Percentiles rank a stretch among this genome's conserved stretches.
Conservation (phyloP, 768 basidiomycete species). For the Rhizopogon vesiculosus region DNA sequence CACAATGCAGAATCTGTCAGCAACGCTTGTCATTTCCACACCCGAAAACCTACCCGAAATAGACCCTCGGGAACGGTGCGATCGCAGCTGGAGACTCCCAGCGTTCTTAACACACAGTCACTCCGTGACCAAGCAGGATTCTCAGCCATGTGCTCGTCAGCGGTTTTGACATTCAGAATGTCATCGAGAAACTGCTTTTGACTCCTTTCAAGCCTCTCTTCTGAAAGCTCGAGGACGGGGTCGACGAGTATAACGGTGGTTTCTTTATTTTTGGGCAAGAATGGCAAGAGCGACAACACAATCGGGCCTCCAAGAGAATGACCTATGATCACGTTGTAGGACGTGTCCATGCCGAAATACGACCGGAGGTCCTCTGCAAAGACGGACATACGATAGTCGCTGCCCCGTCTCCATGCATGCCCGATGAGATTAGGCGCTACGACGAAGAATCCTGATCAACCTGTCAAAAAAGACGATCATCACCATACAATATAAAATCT, state of each 20-base stretch:
- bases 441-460: constrained; percentile 12
- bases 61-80: neutral
- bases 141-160: neutral
- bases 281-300: constrained; percentile 10
- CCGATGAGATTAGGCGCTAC: constrained; percentile 15
- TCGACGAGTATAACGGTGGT: constrained; percentile 8
- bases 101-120: neutral
- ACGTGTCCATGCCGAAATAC: constrained; percentile 6
- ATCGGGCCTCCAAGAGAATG: constrained; percentile 15
- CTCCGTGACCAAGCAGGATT: neutral
- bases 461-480: neutral
- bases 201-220: neutral
- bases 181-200: neutral
- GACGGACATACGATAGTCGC: constrained; percentile 5
- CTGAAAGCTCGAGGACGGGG: constrained; percentile 2
- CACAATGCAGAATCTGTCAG: neutral
- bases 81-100: constrained; percentile 1
- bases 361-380: constrained; percentile 10
- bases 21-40: neutral
- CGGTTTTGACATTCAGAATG: neutral
- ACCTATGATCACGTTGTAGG: constrained; percentile 14
- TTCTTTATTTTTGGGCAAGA: constrained; percentile 4
- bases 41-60: neutral
- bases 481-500: neutral
- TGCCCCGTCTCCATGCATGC: constrained; percentile 7